Percentiles rank a stretch among this genome's conserved stretches.
These are phyloP conservation scores for Niveomyces coronatus DNA, from an alignment of 2,329 filamentous ascomycete genomes.

Conservation along the genomic window DNA sequence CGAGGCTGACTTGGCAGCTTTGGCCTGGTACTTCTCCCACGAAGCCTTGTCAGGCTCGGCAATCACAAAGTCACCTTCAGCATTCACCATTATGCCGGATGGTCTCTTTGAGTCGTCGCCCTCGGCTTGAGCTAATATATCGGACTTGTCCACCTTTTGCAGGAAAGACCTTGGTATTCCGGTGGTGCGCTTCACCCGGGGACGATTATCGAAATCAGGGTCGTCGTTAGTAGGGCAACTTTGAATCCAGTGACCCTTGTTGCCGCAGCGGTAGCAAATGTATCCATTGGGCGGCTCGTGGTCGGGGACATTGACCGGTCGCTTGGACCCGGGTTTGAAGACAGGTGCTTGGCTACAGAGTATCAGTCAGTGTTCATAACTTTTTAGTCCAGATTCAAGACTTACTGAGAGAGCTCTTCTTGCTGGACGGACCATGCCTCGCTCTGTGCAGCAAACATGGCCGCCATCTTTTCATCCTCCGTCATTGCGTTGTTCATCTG, in stretches of 20 bases:
- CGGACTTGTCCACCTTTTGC: constrained; percentile 88
- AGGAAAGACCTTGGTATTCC: constrained; percentile 93
- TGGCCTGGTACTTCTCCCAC: constrained; percentile 96
- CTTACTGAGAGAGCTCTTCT: constrained; percentile 78
- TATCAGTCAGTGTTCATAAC: constrained; percentile 25
- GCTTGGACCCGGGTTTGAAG: constrained; percentile 51
- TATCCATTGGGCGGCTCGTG: constrained; percentile 91
- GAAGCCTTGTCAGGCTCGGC: constrained; percentile 90
- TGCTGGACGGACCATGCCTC: constrained; percentile 91
- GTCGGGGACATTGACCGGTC: constrained; percentile 69
- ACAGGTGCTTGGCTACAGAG: constrained; percentile 48
- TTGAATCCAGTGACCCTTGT: constrained; percentile 99
- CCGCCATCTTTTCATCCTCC: constrained; percentile 87
- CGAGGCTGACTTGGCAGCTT: constrained; percentile 68
- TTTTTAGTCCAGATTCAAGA: constrained; percentile 17
- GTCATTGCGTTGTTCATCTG: constrained; percentile 73
- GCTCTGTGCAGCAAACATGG: constrained; percentile 82
- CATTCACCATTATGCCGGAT: constrained; percentile 92
- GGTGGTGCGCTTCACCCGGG: constrained; percentile 89
- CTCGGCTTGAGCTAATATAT: constrained; percentile 61
- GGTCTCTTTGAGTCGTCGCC: constrained; percentile 76
- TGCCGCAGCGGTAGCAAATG: constrained; percentile 89
- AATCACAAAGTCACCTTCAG: constrained; percentile 94
- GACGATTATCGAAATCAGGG: constrained; percentile 86
- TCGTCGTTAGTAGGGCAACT: constrained; percentile 97